phyloP scores from a whole-genome alignment of 2,329 filamentous ascomycete genomes.

The Penicillium sp. region DNA sequence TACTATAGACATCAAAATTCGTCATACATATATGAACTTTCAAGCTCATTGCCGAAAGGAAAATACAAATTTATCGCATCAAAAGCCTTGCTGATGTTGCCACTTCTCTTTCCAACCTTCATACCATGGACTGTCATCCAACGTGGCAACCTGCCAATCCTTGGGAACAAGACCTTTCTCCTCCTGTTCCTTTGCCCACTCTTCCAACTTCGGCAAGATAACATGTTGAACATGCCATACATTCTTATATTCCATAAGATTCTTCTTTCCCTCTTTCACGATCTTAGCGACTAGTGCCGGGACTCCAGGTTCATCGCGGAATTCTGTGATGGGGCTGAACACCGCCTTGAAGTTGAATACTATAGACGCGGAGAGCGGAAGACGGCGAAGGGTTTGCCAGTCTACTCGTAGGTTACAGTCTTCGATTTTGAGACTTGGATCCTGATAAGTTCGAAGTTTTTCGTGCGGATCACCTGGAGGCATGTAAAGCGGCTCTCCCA shows the following conservation, averaged over 20 bases:
- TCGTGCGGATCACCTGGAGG: conserved; percentile 70
- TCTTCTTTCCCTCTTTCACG: conserved; percentile 71
- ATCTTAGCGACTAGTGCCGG: conserved; percentile 71
- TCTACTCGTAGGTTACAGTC: conserved; percentile 76
- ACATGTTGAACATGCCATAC: conserved; percentile 80
- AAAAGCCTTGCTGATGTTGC: conserved; percentile 67
- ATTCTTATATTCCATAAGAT: conserved; percentile 78
- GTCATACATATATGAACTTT: not conserved
- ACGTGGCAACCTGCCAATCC: conserved; percentile 69
- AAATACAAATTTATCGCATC: conserved; percentile 8
- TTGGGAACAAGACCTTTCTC: conserved; percentile 62
- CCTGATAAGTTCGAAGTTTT: conserved; percentile 62
- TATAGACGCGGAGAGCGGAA: conserved; percentile 75
- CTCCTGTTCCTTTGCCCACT: conserved; percentile 69
- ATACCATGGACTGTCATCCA: conserved; percentile 78
- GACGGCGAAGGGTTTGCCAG: conserved; percentile 82
- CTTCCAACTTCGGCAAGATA: conserved; percentile 65
- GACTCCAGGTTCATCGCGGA: conserved; percentile 73
- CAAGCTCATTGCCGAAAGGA: not conserved
- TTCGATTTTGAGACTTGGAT: conserved; percentile 58
- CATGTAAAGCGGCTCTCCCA: conserved; percentile 75
- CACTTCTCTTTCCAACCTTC: conserved; percentile 77
- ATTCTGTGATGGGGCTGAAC: conserved; percentile 74
- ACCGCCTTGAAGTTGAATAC: conserved; percentile 89
- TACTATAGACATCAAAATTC: conserved; percentile 7